These are phyloP conservation scores for Kalmusia sp. DNA, from an alignment of 2,329 filamentous ascomycete genomes.

Conservation along the genomic window DNA sequence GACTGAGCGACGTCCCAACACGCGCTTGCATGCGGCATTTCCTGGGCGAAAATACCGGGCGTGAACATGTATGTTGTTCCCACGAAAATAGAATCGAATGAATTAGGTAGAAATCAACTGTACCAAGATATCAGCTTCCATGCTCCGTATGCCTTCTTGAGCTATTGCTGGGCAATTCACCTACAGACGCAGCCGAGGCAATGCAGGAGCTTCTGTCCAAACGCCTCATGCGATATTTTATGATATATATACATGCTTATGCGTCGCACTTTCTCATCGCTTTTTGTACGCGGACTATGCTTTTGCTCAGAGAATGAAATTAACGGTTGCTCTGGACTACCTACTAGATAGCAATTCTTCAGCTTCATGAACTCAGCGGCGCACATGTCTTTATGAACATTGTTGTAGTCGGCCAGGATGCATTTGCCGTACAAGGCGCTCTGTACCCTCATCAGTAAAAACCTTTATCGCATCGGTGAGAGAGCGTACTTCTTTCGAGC, in stretches of 20 bases:
- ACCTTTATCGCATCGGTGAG: neutral
- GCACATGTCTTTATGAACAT: conserved; percentile 91
- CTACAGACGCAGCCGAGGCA: no score
- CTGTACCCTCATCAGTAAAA: conserved; percentile 54
- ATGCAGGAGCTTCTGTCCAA: neutral
- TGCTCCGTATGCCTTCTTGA: neutral
- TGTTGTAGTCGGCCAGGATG: conserved; percentile 86
- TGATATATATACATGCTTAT: neutral
- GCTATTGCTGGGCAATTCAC: neutral
- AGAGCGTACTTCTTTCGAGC: conserved; percentile 66
- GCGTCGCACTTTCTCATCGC: conserved; percentile 21
- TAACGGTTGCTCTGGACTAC: conserved; percentile 24
- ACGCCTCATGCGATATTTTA: neutral
- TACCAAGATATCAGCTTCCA: no score
- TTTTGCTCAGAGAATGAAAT: neutral
- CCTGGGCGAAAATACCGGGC: neutral
- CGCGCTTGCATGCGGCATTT: neutral
- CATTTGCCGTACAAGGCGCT: conserved; percentile 89
- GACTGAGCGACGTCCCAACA: neutral
- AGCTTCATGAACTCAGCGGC: conserved; percentile 81
- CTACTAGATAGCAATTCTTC: conserved; percentile 87
- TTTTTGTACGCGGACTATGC: conserved; percentile 39
- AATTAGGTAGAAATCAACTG: no score
- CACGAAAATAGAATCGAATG: neutral
- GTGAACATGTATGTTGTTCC: neutral